These are phyloP conservation scores for Phylloporus rhodoxanthus DNA, from an alignment of 768 basidiomycete species.

Conservation along the genomic window DNA sequence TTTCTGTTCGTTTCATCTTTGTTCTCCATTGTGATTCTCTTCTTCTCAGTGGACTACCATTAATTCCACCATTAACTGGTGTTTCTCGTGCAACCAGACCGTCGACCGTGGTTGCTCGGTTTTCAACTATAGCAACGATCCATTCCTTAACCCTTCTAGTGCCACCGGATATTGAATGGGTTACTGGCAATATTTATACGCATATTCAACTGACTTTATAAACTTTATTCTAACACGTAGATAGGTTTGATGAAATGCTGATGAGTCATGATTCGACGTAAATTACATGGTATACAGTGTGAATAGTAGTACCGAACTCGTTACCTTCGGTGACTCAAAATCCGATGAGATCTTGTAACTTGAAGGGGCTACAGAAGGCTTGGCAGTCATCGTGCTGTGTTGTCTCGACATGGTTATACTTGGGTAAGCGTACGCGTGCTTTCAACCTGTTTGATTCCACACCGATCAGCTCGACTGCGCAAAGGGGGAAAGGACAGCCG, in stretches of 20 bases:
- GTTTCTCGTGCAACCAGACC: constrained; percentile 32
- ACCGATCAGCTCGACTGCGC: too few relatives aligned
- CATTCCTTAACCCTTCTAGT: constrained; percentile 19
- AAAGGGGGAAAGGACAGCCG: too few relatives aligned
- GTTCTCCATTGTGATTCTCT: neutral
- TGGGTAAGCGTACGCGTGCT: too few relatives aligned
- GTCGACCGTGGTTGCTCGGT: constrained; percentile 28
- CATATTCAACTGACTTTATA: neutral
- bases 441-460: too few relatives aligned
- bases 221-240: neutral
- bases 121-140: constrained; percentile 25
- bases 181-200: neutral
- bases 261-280: neutral
- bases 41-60: constrained; percentile 19
- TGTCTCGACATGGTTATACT: too few relatives aligned
- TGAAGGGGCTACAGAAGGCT: too few relatives aligned
- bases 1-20: neutral
- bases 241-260: neutral
- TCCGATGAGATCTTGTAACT: neutral
- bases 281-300: neutral
- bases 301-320: neutral
- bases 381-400: too few relatives aligned
- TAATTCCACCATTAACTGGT: constrained; percentile 32
- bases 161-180: constrained; percentile 27
- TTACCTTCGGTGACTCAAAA: neutral